Evolutionary conservation across 2,329 filamentous ascomycete species (phyloP), one percentile per base, ranked within the genome.

Genomic region (Cladobotryum mycophilum): DNA sequence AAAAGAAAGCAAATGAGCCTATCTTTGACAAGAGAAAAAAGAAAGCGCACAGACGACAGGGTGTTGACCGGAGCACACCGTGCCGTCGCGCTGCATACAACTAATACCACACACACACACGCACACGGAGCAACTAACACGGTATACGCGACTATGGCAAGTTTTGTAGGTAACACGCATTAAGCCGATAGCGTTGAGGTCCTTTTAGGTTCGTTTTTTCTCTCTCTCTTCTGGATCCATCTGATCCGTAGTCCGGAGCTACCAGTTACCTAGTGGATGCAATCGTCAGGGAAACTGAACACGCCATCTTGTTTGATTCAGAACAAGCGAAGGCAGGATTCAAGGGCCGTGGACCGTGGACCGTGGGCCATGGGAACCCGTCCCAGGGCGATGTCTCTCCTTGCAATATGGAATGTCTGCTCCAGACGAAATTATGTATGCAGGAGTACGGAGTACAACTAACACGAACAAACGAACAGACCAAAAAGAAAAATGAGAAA

Each of bases 311-410:
- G 35, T 44, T 45, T 52, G 50, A 51, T 35, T 37, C 51, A 50
- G 9, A 17, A 12, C 7, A 18, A n/a, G 14, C 43, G 53, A 55
- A 5, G 61, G 60, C 56, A 59, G 56, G 59, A 61, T 59, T 59
- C 59, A 53, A 53, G 53, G 47, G 51, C 47, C 20, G 20, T 20
- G 20, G 20, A 52, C 47, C 20, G 20, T 20, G 20, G 20, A 20
- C 20, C 20, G 20, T 20, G 20, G 20, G 20, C 20, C 20, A 52
- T 30, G 25, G 25, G 9, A 30, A 30, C 25, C 25, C 25, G 55
- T 52, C 48, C 48, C 36, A 51, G 47, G 58, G 53, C 43, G 51
- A 52, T 15, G 12, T 30, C 25, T 40, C 37, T 40, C n/a, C 37
- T 13, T 40, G 37, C 37, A n/a, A 30, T 18, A 15, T 40, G 37